Conservation (phyloP, 345 rosid genomes). For the Atalantia buxifolia region DNA sequence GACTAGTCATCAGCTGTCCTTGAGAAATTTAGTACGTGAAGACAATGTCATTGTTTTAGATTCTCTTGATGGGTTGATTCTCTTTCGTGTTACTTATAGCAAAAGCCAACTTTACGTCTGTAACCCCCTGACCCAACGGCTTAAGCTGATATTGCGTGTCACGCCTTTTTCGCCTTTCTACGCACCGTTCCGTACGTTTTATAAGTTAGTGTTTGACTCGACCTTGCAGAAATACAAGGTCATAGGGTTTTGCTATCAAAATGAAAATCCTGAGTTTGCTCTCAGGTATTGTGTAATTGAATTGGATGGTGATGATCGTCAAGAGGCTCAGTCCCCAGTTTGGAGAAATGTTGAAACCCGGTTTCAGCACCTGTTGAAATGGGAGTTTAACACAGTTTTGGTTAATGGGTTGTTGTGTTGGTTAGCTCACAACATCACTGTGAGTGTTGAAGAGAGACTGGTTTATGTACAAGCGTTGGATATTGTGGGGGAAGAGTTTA, state of each 20-base stretch:
- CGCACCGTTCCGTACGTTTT: neutral
- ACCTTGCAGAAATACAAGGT: neutral
- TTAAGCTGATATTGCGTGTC: neutral
- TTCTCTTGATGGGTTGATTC: constrained; percentile 4
- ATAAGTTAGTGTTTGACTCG: constrained; percentile 1
- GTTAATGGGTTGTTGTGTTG: neutral
- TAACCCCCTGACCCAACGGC: neutral
- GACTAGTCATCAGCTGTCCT: neutral
- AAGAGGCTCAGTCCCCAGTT: neutral
- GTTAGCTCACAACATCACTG: neutral
- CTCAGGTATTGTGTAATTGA: neutral
- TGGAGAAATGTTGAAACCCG: neutral
- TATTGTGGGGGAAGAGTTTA: neutral
- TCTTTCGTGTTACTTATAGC: neutral
- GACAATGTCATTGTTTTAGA: neutral
- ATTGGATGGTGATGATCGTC: neutral
- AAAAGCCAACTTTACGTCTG: neutral
- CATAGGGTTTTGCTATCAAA: neutral
- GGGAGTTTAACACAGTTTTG: neutral
- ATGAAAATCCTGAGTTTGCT: neutral
- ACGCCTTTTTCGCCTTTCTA: too few relatives aligned
- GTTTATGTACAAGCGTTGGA: neutral
- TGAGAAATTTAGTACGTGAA: neutral
- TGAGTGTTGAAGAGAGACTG: neutral
- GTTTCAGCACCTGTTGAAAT: neutral